Evolutionary conservation across 768 basidiomycete genomes (phyloP).

Genomic region (Auricularia sp.): DNA sequence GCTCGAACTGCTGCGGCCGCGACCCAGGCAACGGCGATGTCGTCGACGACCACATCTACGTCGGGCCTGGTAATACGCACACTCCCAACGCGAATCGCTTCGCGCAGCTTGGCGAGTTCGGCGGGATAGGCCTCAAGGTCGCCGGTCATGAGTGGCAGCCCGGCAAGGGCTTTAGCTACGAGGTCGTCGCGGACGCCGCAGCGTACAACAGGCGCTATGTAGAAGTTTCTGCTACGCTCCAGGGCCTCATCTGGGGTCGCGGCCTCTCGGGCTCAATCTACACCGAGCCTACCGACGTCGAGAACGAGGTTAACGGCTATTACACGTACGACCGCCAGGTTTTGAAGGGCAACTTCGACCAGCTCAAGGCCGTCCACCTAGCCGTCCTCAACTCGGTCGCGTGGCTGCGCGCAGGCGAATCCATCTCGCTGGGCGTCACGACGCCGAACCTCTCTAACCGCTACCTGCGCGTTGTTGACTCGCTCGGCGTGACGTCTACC

Average conservation of each 20-base stretch:
- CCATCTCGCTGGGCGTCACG: not conserved
- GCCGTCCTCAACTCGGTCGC: not conserved
- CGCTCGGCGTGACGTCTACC: not conserved
- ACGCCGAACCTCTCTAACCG: not conserved
- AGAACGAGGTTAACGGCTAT: conserved; percentile 1
- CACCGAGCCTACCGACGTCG: not conserved
- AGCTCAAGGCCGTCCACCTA: not conserved
- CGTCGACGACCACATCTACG: conserved; percentile 1
- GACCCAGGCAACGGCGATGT: not conserved
- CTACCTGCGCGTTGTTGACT: not conserved
- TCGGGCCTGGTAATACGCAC: not conserved
- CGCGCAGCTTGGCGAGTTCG: conserved; percentile 1
- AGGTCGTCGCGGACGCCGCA: not conserved
- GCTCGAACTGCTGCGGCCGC: not conserved
- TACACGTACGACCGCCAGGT: conserved; percentile 2
- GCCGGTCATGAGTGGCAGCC: not conserved
- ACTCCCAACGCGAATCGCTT: not conserved
- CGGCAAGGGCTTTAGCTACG: not conserved
- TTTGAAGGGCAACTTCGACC: not conserved
- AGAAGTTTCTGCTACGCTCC: not conserved
- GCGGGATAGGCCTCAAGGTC: not conserved
- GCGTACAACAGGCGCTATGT: not conserved
- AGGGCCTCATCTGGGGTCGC: not conserved
- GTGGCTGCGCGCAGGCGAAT: not conserved
- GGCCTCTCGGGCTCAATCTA: conserved; percentile 1